Percentiles rank a stretch among this genome's conserved stretches.
Evolutionary conservation across 1,139 yeast genomes (phyloP).

Genomic region (Candida pseudoviswanathii): DNA sequence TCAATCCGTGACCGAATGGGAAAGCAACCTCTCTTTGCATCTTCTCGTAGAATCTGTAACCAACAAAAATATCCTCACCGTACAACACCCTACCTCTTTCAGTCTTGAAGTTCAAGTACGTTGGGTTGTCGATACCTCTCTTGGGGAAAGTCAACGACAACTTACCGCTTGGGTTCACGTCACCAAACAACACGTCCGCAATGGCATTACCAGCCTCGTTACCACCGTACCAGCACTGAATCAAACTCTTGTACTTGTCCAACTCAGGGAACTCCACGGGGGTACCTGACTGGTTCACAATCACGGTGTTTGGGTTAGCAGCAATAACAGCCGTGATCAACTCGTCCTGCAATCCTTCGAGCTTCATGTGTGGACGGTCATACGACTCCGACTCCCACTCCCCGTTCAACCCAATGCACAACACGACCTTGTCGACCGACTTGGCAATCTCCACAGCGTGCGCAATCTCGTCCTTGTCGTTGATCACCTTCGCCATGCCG

Average conservation of each 20-base stretch:
- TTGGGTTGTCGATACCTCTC: slow-evolving; percentile 43
- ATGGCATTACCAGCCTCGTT: slow-evolving; percentile 28
- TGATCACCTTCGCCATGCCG: slow-evolving; percentile 26
- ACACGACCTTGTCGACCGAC: slow-evolving; percentile 38
- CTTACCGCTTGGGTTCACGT: slow-evolving; percentile 32
- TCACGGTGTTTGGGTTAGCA: slow-evolving; percentile 53
- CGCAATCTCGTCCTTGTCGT: slow-evolving; percentile 24
- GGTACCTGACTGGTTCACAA: slow-evolving; percentile 65
- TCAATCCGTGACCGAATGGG: slow-evolving; percentile 65
- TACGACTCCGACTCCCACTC: slow-evolving; percentile 40
- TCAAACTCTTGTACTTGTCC: slow-evolving; percentile 43
- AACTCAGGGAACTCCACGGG: slow-evolving; percentile 59
- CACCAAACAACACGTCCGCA: slow-evolving; percentile 29
- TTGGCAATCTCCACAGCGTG: slow-evolving; percentile 30
- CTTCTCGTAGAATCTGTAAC: slow-evolving; percentile 62
- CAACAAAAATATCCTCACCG: slow-evolving; percentile 59
- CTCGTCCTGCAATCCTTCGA: slow-evolving; percentile 52
- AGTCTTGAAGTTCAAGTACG: slow-evolving; percentile 39
- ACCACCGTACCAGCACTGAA: slow-evolving; percentile 53
- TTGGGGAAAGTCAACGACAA: slow-evolving; percentile 47
- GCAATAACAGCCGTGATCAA: slow-evolving; percentile 47
- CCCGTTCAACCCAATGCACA: slow-evolving; percentile 41
- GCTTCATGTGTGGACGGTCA: slow-evolving; percentile 32
- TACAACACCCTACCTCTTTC: slow-evolving; percentile 55
- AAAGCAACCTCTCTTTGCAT: slow-evolving; percentile 46